Conservation (phyloP, 1,284 basidiomycete species). For the Caloboletus inedulis region DNA sequence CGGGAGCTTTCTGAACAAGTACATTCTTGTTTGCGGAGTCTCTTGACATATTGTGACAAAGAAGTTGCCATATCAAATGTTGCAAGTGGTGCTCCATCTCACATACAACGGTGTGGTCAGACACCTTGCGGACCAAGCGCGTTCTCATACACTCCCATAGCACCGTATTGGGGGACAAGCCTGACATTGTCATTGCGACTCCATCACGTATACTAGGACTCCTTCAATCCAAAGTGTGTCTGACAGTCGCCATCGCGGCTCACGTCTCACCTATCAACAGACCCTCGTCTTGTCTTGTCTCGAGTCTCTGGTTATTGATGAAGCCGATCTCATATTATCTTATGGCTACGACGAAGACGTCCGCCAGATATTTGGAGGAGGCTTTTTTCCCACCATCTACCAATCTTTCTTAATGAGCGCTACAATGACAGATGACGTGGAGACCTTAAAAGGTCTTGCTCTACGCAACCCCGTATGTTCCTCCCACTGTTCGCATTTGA, state of each 20-base stretch:
- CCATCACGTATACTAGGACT: conserved; percentile 82
- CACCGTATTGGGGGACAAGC: conserved; percentile 80
- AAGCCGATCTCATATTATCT: conserved; percentile 96
- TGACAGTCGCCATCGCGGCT: not conserved
- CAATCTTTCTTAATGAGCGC: conserved; percentile 98
- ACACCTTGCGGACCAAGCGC: not conserved
- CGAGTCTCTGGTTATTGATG: conserved; percentile 93
- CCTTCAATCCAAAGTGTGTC: conserved; percentile 71
- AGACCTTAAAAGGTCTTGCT: conserved; percentile 84
- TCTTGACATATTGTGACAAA: conserved; percentile 76
- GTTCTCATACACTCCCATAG: conserved; percentile 38
- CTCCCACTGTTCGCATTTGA: not conserved
- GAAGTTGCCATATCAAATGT: conserved; percentile 77
- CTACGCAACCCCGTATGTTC: conserved; percentile 80
- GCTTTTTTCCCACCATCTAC: conserved; percentile 81
- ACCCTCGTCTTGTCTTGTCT: conserved; percentile 59
- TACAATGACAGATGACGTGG: conserved; percentile 96
- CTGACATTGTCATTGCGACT: conserved; percentile 91
- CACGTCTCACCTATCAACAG: conserved; percentile 36
- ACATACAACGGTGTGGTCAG: conserved; percentile 67
- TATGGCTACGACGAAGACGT: conserved; percentile 97
- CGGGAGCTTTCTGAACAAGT: conserved; percentile 94
- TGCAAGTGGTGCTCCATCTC: conserved; percentile 69
- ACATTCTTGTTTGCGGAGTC: conserved; percentile 60
- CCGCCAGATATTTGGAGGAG: conserved; percentile 75